Base-by-base conservation (phyloP, 202 grass and related monocot genomes). In the Dendrocalamus latiflorus region DNA sequence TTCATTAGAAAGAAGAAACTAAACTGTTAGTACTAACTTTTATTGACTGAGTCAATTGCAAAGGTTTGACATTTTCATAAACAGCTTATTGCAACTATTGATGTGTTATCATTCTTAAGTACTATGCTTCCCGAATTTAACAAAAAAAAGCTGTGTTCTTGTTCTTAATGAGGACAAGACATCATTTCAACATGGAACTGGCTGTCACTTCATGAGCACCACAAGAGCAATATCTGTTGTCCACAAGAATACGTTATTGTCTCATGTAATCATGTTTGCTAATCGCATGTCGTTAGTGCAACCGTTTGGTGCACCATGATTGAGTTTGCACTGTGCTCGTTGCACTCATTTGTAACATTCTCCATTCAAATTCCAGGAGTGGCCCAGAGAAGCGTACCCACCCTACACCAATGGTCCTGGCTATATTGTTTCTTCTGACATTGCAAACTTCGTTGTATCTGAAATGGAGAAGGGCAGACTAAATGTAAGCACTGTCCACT, bases 351-450 rank as follows among this genome's bases (percentile, higher is more conserved):
- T 78, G 65, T 88, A 58, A 88, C 9, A 21, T 81, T 87, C 77
- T 42, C 51, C 58, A 33, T 22, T 79, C 7, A 68, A 90, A 76
- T 89, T 89, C 54, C 87, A 94, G 93, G 93, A 94, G 81, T 94
- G 90, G 93, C 85, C 90, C 80, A 67, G 55, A 54, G 90, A 84
- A 42, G 83, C 72, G 34, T 94, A 94, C 84, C 93, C 93, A 41
- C 76, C 87, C 14, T 94, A 94, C 41, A 85, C 93, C 0, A 87
- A 94, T 86, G 93, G 93, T 70, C 85, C 93, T 43, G 90, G 90
- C 61, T 94, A 94, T 61, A 67, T 94, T 75, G 65, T 94, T 36
- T 94, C 93, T 33, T 92, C 93, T 49, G 90, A 94, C 79, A 88
- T 92, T 16, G 90, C 93, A 53, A 81, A 65, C 41, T 92, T 92